These are phyloP conservation scores for Suillus bovinus DNA, from an alignment of 768 basidiomycete species.

Conservation along the genomic window DNA sequence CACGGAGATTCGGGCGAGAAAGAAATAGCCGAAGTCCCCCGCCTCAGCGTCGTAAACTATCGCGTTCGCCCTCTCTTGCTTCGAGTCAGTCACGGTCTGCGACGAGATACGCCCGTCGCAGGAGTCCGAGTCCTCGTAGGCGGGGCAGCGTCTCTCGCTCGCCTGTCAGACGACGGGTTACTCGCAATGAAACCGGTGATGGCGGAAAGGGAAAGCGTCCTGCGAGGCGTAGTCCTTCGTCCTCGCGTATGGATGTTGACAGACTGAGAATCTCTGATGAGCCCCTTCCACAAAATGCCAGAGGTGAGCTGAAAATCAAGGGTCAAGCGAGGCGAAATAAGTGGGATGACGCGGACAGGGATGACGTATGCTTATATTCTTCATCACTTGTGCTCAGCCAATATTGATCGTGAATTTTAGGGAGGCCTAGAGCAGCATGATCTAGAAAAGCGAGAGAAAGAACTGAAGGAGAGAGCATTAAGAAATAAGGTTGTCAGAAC, in stretches of 20 bases:
- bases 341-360: slow-evolving; percentile 41
- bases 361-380: slow-evolving; percentile 10
- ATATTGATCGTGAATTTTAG: slow-evolving; percentile 3
- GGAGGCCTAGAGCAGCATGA: slow-evolving; percentile 37
- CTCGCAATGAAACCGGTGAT: slow-evolving; percentile 20
- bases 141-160: slow-evolving; percentile 37
- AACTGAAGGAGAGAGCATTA: slow-evolving; percentile 78
- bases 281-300: slow-evolving; percentile 32
- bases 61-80: slow-evolving; percentile 33
- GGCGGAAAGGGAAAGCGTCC: slow-evolving; percentile 20
- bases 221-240: slow-evolving; percentile 28
- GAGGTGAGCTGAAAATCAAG: slow-evolving; percentile 70
- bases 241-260: slow-evolving; percentile 22
- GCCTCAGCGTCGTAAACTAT: slow-evolving; percentile 32
- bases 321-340: slow-evolving; percentile 66
- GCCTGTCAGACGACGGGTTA: slow-evolving; percentile 33
- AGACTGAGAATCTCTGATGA: slow-evolving; percentile 27
- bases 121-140: slow-evolving; percentile 43
- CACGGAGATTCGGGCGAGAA: slow-evolving; percentile 35
- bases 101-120: slow-evolving; percentile 44
- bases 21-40: slow-evolving; percentile 60
- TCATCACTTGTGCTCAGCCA: neutral
- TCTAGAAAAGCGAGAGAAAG: slow-evolving; percentile 70
- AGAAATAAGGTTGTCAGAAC: slow-evolving; percentile 82
- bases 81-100: slow-evolving; percentile 43